Conservation (phyloP, 129 eudicot species). For the Lactuca sativa region DNA sequence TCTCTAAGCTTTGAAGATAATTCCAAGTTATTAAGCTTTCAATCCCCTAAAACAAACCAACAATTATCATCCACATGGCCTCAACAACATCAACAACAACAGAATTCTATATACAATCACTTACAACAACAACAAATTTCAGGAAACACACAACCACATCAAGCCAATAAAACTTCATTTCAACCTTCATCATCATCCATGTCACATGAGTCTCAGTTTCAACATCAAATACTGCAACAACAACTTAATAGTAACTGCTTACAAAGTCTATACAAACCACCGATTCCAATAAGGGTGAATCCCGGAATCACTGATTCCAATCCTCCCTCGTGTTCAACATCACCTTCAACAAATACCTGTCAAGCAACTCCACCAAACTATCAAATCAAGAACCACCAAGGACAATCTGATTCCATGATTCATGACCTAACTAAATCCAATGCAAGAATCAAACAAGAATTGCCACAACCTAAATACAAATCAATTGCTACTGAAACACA, state of each 20-base stretch:
- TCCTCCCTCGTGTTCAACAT: constrained; percentile 86
- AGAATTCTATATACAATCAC: constrained; percentile 43
- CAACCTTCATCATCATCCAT: constrained; percentile 38
- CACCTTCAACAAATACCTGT: constrained; percentile 73
- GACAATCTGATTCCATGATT: constrained; percentile 32
- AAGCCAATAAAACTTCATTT: constrained; percentile 27
- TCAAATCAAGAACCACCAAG: constrained; percentile 50
- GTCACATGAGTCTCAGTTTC: constrained; percentile 43
- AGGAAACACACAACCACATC: constrained; percentile 49
- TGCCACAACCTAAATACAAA: constrained; percentile 51
- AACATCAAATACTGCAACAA: constrained; percentile 59
- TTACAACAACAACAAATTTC: constrained; percentile 40
- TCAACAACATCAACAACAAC: constrained; percentile 67
- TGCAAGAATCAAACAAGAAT: constrained; percentile 48
- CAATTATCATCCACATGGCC: constrained; percentile 54
- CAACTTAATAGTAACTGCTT: constrained; percentile 44
- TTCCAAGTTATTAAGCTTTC: constrained; percentile 83
- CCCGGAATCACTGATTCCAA: constrained; percentile 60
- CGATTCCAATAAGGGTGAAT: constrained; percentile 36
- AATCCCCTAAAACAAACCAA: constrained; percentile 60
- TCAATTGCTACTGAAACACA: constrained; percentile 36
- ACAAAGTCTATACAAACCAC: constrained; percentile 47
- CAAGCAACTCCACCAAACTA: constrained; percentile 53
- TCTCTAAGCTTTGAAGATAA: constrained; percentile 60
- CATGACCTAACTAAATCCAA: constrained; percentile 58